Evolutionary conservation across 345 rosid species (phyloP), one percentile per base, ranked within the genome.

Genomic region (Zanthoxylum bungeanum): DNA sequence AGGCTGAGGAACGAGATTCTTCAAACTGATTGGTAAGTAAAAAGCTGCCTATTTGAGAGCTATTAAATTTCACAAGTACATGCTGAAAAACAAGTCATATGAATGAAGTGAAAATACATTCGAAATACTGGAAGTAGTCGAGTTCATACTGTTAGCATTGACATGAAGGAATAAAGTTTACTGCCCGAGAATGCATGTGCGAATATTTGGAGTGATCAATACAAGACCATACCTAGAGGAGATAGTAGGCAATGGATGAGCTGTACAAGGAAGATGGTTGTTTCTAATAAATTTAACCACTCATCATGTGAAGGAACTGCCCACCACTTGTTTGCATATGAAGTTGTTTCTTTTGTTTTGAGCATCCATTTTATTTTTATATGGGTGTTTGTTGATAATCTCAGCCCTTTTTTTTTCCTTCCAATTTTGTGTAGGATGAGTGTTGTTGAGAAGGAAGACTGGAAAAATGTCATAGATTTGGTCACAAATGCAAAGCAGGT

Each of bases 401-500:
- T 66, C 34, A 44, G 31, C 5, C 33, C 19, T 11, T 2, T 12
- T 33, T 36, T 42, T 30, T 7, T 74, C n/a, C n/a, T n/a, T n/a
- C n/a, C 46, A 60, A 55, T 44, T 67, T 44, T 63, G 69, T 76
- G 64, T 87, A 93, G 97, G 99, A 88, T 84, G 78, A 92, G 89
- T 71, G 84, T 87, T 22, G 76, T 91, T 50, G 97, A 95, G 76
- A 86, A 90, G 78, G 90, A 77, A 75, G 98, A 90, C 72, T 92
- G 98, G 98, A 92, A 84, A 81, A 81, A 85, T 47, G 74, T 92
- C 8, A 64, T 88, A 51, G 95, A 85, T 70, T 68, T 89, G 82
- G 89, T 92, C 56, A 66, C 97, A 72, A 92, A 94, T 70, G 95
- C 98, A 3, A 92, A 89, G 77, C 97, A 82, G 80, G 92, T 91